phyloP scores from a whole-genome alignment of 1,139 yeast species.

The Debaryomyces sp. region DNA sequence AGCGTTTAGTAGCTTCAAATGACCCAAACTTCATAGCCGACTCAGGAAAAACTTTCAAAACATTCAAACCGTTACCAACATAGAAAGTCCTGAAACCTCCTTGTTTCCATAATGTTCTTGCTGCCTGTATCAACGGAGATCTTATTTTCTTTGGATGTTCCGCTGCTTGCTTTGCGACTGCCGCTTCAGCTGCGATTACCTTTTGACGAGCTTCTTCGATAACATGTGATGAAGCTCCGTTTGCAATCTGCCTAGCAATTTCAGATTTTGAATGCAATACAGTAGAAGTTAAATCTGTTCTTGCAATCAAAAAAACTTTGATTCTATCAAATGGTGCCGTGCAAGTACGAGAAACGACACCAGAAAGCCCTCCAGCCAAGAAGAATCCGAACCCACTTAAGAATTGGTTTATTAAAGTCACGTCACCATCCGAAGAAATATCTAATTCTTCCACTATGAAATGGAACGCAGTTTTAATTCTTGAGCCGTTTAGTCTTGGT shows the following conservation, averaged over 20 bases:
- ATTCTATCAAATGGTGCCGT: conserved; percentile 97
- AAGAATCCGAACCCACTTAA: conserved; percentile 87
- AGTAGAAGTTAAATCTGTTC: conserved; percentile 79
- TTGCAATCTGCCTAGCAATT: conserved; percentile 46
- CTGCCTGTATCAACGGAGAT: conserved; percentile 79
- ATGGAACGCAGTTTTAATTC: conserved; percentile 78
- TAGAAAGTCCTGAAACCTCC: conserved; percentile 89
- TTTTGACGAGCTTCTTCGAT: conserved; percentile 39
- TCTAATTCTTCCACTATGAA: conserved; percentile 82
- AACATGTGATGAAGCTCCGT: conserved; percentile 38
- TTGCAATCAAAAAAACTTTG: conserved; percentile 89
- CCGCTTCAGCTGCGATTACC: conserved; percentile 28
- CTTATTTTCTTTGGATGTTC: conserved; percentile 44
- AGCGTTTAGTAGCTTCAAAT: conserved; percentile 82
- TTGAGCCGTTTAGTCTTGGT: conserved; percentile 72
- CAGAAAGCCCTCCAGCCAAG: conserved; percentile 92
- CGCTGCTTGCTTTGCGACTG: conserved; percentile 26
- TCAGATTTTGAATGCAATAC: conserved; percentile 58
- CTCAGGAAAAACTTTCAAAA: conserved; percentile 94
- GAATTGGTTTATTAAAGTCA: conserved; percentile 76
- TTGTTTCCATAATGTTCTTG: conserved; percentile 77
- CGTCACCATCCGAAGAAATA: conserved; percentile 88
- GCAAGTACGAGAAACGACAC: conserved; percentile 95
- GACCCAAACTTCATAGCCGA: conserved; percentile 97
- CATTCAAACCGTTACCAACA: conserved; percentile 93